Base-by-base conservation (phyloP, 2,329 filamentous ascomycete genomes). In the Calycina herbarum region DNA sequence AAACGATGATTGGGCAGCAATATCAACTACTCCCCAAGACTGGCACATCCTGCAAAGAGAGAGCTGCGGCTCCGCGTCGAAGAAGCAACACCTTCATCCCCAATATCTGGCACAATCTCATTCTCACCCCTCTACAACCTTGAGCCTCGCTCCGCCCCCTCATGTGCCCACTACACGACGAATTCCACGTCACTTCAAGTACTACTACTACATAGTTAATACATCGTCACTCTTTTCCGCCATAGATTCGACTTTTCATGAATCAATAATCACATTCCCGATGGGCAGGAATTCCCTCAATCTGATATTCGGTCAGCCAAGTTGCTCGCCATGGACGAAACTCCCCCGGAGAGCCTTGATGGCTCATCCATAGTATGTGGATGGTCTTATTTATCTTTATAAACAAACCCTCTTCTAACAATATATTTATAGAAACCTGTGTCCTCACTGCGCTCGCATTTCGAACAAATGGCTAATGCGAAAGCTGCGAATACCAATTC, bases 381-480 rank as follows among this genome's bases (percentile, higher is more conserved):
- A 35, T 17, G 11, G 40, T 8, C 13, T 31, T 51, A 8, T 17
- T 29, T 48, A 5, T 45, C 27, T 61, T n/a, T 10, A 62, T 42
- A 38, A 11, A 48, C 51, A 54, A 45, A 3, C 31, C 3, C 8
- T 27, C 33, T 64, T 64, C 67, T 70, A 59, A 68, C 45, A n/a
- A 13, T 61, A 3, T 31, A n/a, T 33, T 3, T 42, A 24, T 69
- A 93, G 90, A 92, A 89, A 80, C 91, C 92, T 31, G 91, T 95
- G 61, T 95, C 92, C 61, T 94, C 91, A 61, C 82, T 95, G 67
- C 85, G 89, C 68, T 92, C 90, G 69, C 89, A 91, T 73, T 95
- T 94, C 77, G 92, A 95, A 81, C 92, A 89, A 75, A 87, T 94
- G 81, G 82, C 84, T 70, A 85, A 82, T 75, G 69, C 77, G 63